Percentiles rank a stretch among this genome's conserved stretches.
phyloP scores from a whole-genome alignment of 2,329 filamentous ascomycete species.

The Neofusicoccum cordaticola region DNA sequence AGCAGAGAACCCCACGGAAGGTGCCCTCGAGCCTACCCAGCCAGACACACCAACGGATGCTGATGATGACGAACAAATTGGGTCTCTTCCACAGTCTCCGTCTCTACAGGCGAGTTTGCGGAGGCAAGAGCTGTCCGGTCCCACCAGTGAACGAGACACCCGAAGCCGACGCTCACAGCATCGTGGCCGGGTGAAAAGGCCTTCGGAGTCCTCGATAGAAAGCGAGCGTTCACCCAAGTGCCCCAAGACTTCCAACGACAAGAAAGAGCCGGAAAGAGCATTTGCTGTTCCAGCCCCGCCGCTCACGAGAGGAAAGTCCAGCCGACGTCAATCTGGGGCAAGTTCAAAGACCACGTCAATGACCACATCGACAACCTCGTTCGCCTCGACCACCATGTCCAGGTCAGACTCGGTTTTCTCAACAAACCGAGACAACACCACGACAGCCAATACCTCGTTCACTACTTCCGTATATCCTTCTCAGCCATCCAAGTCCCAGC shows the following conservation, averaged over 20 bases:
- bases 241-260: not conserved
- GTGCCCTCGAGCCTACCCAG: not conserved
- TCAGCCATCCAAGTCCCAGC: not conserved
- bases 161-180: not conserved
- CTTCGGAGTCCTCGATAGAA: not conserved
- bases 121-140: not conserved
- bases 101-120: not conserved
- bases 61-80: not conserved
- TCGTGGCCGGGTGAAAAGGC: not conserved
- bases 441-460: slow-evolving; percentile 1
- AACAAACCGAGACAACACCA: not conserved
- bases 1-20: not conserved
- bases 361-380: not conserved
- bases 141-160: not conserved
- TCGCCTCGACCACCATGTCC: not conserved
- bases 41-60: not conserved
- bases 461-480: not conserved
- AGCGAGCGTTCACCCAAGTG: not conserved
- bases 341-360: not conserved
- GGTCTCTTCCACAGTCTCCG: not conserved
- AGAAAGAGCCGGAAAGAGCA: not conserved
- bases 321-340: not conserved
- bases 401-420: not conserved
- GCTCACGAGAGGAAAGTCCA: not conserved
- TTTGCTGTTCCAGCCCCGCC: not conserved